Conservation (phyloP, 805 yeast species). For the Saccharomyces kudriavzevii region DNA sequence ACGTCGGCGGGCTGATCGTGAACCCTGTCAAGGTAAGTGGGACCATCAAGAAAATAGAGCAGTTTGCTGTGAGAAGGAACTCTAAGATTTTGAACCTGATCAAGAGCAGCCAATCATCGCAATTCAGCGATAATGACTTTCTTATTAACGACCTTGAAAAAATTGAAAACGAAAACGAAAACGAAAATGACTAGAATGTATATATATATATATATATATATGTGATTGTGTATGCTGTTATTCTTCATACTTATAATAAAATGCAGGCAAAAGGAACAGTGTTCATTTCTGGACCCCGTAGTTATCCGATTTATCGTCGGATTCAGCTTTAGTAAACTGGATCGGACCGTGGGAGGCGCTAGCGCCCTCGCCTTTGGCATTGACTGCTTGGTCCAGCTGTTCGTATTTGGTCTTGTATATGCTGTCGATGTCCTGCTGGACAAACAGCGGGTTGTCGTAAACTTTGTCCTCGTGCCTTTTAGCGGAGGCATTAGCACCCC, state of each 20-base stretch:
- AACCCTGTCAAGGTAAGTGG: slow-evolving; percentile 71
- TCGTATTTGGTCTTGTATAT: slow-evolving; percentile 39
- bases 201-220: background rate
- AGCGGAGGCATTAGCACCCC: slow-evolving; percentile 34
- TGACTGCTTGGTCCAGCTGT: slow-evolving; percentile 15
- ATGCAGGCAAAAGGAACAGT: background rate
- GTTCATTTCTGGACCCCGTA: slow-evolving; percentile 1
- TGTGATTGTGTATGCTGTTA: background rate
- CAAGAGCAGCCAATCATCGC: slow-evolving; percentile 5
- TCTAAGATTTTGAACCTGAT: slow-evolving; percentile 13
- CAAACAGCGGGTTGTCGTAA: slow-evolving; percentile 54
- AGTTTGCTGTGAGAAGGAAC: slow-evolving; percentile 48
- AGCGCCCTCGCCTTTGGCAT: slow-evolving; percentile 3
- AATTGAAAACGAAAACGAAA: slow-evolving; percentile 11
- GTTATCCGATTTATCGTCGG: slow-evolving; percentile 1
- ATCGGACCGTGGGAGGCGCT: slow-evolving; percentile 33
- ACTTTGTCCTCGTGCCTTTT: slow-evolving; percentile 38
- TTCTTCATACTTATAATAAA: background rate
- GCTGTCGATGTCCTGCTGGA: slow-evolving; percentile 42
- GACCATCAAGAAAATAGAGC: slow-evolving; percentile 77
- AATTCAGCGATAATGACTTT: background rate
- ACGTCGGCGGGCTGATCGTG: slow-evolving; percentile 41
- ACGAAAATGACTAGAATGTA: slow-evolving; percentile 8
- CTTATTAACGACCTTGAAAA: slow-evolving; percentile 4
- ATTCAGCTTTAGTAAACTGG: slow-evolving; percentile 36